These are phyloP conservation scores for Vigna hirtella DNA, from an alignment of 306 rosid species.

Conservation along the genomic window DNA sequence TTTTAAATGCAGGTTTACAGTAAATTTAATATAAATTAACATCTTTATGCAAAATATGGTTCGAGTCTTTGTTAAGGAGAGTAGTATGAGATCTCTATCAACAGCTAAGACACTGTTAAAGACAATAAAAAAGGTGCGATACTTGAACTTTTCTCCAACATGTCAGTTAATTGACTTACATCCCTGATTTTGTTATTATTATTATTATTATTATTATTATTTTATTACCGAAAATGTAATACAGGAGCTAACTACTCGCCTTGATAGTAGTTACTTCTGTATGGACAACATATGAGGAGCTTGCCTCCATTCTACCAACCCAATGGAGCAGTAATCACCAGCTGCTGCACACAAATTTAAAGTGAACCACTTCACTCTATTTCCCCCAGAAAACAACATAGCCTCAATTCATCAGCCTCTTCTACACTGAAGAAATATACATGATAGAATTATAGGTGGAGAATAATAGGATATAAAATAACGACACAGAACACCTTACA, in stretches of 20 bases:
- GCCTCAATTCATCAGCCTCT: too few relatives aligned
- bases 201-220: not conserved
- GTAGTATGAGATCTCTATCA: not conserved
- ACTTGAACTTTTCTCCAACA: not conserved
- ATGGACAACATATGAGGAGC: not conserved
- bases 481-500: too few relatives aligned
- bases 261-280: not conserved
- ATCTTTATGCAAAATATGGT: not conserved
- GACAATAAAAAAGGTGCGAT: not conserved
- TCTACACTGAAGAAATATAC: too few relatives aligned
- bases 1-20: not conserved
- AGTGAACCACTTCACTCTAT: too few relatives aligned
- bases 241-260: not conserved
- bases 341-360: too few relatives aligned
- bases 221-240: not conserved
- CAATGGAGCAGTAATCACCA: not conserved
- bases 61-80: not conserved
- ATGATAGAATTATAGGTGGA: too few relatives aligned
- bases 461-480: too few relatives aligned
- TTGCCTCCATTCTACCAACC: not conserved
- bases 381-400: too few relatives aligned
- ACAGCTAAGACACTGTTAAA: not conserved
- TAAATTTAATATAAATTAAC: not conserved
- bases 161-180: not conserved
- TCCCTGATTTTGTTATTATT: not conserved